Conservation (phyloP, 805 yeast genomes). For the Metschnikowia vanudenii region DNA sequence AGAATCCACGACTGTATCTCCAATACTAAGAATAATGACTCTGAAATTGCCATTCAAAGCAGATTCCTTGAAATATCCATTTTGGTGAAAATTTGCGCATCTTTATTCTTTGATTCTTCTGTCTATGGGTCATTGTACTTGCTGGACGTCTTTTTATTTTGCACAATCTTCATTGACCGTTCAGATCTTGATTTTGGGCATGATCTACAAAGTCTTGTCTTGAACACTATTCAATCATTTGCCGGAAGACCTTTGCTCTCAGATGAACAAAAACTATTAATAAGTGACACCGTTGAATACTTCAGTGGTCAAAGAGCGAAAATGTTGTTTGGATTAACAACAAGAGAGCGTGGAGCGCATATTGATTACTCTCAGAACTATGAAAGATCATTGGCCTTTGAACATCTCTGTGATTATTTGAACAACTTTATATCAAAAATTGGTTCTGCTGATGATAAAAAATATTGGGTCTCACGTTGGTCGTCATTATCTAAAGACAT, state of each 20-base stretch:
- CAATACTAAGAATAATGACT: constrained; percentile 44
- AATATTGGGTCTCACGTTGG: constrained; percentile 65
- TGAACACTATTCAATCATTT: constrained; percentile 70
- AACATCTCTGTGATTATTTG: constrained; percentile 56
- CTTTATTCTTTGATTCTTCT: constrained; percentile 68
- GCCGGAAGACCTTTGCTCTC: constrained; percentile 55
- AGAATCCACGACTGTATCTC: constrained; percentile 56
- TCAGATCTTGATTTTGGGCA: constrained; percentile 56
- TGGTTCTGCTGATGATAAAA: constrained; percentile 45
- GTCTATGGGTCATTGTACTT: constrained; percentile 59
- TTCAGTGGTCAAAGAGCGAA: constrained; percentile 63
- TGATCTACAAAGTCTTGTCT: constrained; percentile 57
- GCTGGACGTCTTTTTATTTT: constrained; percentile 68
- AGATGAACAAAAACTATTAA: constrained; percentile 31
- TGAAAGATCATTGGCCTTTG: constrained; percentile 49
- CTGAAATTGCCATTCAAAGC: constrained; percentile 39
- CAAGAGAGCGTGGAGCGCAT: constrained; percentile 43
- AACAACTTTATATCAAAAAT: constrained; percentile 51
- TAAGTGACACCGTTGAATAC: constrained; percentile 47
- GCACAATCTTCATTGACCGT: constrained; percentile 58
- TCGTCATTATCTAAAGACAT: constrained; percentile 61
- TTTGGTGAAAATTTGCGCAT: constrained; percentile 59
- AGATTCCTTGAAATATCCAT: constrained; percentile 73
- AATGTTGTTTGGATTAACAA: constrained; percentile 65
- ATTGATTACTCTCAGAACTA: constrained; percentile 34